Base-by-base conservation (phyloP, 2,329 filamentous ascomycete genomes). In the Claviceps cyperi region DNA sequence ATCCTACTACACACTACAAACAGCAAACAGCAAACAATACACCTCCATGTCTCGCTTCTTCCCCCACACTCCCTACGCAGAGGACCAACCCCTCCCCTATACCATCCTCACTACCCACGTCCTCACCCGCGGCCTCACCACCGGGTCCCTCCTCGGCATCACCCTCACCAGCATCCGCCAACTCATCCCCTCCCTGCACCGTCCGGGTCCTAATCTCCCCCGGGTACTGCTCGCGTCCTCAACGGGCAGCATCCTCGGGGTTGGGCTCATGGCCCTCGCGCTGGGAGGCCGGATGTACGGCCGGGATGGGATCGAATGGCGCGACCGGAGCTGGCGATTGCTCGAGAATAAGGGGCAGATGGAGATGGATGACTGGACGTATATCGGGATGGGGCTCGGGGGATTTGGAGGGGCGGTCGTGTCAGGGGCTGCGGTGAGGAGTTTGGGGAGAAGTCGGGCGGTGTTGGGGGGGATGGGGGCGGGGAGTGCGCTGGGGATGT, bases 321-420 rank as follows among this genome's bases (percentile, higher is more conserved):
- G 74, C 57, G 80, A 84, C 59, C 69, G 81, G 17, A 72, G 73
- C 50, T 84, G 80, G 78, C 66, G 80, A 32, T 58, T 84, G 47
- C 56, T 80, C 43, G 76, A 76, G 63, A 83, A 76, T 54, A 60
- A 64, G 40, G 72, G 75, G 0, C 79, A 84, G 66, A 58, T 76
- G 0, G 69, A 76, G 56, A 71, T 69, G 46, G 79, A 82, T 58
- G 75, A 77, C 57, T 79, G 71, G 69, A 74, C 70, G 19, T 66
- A 72, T 17, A 65, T 60, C 0, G 74, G 70, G 0, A 70, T 71
- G 55, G 64, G 58, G 9, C 28, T 32, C 0, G 58, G 59, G 1
- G 64, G 58, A 55, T 69, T 51, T 59, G 64, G 51, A 2, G 58
- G 54, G 3, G 59, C 64, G 7, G 66, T 64, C 5, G 64, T 58